A percentile compares a stretch with the other conserved stretches of the same genome.
These are phyloP conservation scores for Fagus sylvatica DNA, from an alignment of 306 rosid genomes.

Conservation along the genomic window DNA sequence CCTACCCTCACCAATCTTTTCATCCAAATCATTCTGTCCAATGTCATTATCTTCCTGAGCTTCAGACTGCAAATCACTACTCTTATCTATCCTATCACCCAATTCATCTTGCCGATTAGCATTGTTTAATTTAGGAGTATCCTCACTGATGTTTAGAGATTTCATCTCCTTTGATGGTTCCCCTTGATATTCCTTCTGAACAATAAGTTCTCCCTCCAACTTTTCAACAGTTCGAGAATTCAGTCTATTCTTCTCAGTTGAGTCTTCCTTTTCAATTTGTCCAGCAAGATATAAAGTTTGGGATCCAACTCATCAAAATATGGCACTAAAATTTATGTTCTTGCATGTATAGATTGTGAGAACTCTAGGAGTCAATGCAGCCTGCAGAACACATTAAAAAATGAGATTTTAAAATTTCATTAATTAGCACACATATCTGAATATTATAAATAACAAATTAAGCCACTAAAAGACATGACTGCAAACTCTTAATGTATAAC, in stretches of 20 bases:
- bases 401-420: not conserved
- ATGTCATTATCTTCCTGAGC: slow-evolving; percentile 10
- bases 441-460: slow-evolving; percentile 1
- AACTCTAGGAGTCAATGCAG: not conserved
- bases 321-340: not conserved
- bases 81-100: slow-evolving; percentile 12
- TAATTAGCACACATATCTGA: slow-evolving; percentile 6
- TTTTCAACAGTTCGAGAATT: slow-evolving; percentile 35
- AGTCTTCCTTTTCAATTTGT: slow-evolving; percentile 45
- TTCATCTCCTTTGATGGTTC: slow-evolving; percentile 31
- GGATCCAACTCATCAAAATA: slow-evolving; percentile 24
- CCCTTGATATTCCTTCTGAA: slow-evolving; percentile 31
- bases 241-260: slow-evolving; percentile 24
- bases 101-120: slow-evolving; percentile 24
- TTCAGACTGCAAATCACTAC: slow-evolving; percentile 31
- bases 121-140: slow-evolving; percentile 13
- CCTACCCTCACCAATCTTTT: slow-evolving; percentile 25
- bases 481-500: slow-evolving; percentile 8
- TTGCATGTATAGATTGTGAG: not conserved
- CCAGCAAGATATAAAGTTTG: slow-evolving; percentile 24
- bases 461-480: not conserved
- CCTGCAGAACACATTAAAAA: slow-evolving; percentile 27
- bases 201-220: slow-evolving; percentile 33
- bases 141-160: slow-evolving; percentile 26
- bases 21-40: slow-evolving; percentile 25